A percentile compares a stretch with the other conserved stretches of the same genome.
Evolutionary conservation across 2,329 filamentous ascomycete genomes (phyloP).

Genomic region (Xylariaceae sp.): DNA sequence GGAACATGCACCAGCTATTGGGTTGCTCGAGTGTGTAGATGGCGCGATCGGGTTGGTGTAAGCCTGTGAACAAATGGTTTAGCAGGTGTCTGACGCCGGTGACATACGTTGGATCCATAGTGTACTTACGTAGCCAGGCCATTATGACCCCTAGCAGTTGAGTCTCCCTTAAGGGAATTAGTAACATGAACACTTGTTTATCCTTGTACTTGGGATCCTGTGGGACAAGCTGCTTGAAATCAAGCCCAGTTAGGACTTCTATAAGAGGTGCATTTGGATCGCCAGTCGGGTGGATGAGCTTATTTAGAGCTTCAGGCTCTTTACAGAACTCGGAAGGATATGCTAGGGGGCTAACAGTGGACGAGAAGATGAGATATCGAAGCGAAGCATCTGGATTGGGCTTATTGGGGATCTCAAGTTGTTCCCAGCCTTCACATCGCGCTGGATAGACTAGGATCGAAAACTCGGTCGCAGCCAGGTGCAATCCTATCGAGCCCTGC

Average conservation of each 20-base stretch:
- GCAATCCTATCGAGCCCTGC: conserved; percentile 22
- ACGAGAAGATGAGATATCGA: conserved; percentile 26
- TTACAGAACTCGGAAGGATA: conserved; percentile 20
- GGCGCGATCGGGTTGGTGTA: conserved; percentile 25
- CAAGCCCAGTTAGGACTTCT: conserved; percentile 21
- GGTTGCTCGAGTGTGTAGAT: conserved; percentile 27
- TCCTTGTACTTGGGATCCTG: conserved; percentile 21
- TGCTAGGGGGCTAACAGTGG: conserved; percentile 14
- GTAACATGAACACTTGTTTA: conserved; percentile 29
- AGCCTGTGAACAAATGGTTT: conserved; percentile 18
- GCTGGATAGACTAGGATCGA: conserved; percentile 31
- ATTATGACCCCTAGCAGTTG: conserved; percentile 24
- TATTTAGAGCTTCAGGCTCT: conserved; percentile 4
- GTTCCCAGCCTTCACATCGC: conserved; percentile 23
- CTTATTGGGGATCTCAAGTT: conserved; percentile 14
- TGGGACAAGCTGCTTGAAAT: conserved; percentile 22
- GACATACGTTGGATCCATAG: background rate
- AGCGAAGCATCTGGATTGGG: conserved; percentile 15
- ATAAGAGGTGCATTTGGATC: conserved; percentile 19
- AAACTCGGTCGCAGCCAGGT: conserved; percentile 25
- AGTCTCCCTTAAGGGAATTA: conserved; percentile 24
- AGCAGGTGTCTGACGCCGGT: conserved; percentile 3
- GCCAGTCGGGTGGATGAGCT: conserved; percentile 9
- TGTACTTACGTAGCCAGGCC: conserved; percentile 31
- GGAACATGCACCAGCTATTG: conserved; percentile 27